phyloP scores from a whole-genome alignment of 257 asterid species.

The Leonotis leonurus region DNA sequence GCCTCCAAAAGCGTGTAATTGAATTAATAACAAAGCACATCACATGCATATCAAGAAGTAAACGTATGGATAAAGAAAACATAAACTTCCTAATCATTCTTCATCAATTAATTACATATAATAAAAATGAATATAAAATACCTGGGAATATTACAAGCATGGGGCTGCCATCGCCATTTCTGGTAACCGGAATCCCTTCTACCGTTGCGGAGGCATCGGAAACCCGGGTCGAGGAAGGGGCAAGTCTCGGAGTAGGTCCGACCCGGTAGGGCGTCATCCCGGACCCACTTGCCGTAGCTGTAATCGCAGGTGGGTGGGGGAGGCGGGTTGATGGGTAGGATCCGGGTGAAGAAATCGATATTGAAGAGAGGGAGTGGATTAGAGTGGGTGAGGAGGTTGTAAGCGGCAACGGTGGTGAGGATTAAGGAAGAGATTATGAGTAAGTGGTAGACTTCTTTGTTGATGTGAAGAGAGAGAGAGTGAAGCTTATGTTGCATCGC shows the following conservation, averaged over 20 bases:
- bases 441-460: slow-evolving; percentile 27
- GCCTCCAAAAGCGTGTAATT: slow-evolving; percentile 17
- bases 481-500: slow-evolving; percentile 40
- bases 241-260: slow-evolving; percentile 54
- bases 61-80: neutral
- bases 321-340: slow-evolving; percentile 12
- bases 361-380: slow-evolving; percentile 31
- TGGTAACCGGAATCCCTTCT: slow-evolving; percentile 45
- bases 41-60: slow-evolving; percentile 3
- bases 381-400: slow-evolving; percentile 19
- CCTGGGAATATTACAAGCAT: slow-evolving; percentile 70
- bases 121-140: neutral
- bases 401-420: slow-evolving; percentile 27
- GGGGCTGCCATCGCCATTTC: slow-evolving; percentile 91
- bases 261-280: slow-evolving; percentile 44
- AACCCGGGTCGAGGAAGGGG: slow-evolving; percentile 85
- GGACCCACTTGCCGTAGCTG: slow-evolving; percentile 65
- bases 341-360: slow-evolving; percentile 29
- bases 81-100: neutral
- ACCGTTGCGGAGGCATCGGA: slow-evolving; percentile 65
- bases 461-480: slow-evolving; percentile 27
- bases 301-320: slow-evolving; percentile 42
- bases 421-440: slow-evolving; percentile 28
- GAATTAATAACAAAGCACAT: neutral
- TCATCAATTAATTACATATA: neutral